A percentile compares a stretch with the other conserved stretches of the same genome.
These are phyloP conservation scores for Akebia trifoliata DNA, from an alignment of 164 flowering plant genomes.

Conservation along the genomic window DNA sequence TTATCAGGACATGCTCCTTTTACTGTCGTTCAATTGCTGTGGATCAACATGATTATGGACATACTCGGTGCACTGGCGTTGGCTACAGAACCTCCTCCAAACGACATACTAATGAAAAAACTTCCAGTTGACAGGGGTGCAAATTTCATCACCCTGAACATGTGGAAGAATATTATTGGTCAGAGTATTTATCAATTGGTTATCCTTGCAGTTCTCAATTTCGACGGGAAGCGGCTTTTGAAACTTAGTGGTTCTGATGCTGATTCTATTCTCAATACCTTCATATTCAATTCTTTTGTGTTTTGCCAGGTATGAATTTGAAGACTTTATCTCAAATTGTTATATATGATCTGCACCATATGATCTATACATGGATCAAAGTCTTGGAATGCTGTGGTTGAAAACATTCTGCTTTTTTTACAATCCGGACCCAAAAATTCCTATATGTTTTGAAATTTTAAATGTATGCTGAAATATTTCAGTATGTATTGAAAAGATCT, in stretches of 20 bases:
- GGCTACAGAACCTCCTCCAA: slow-evolving; percentile 89
- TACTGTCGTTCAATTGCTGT: slow-evolving; percentile 21
- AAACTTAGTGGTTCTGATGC: slow-evolving; percentile 40
- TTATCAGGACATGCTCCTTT: slow-evolving; percentile 48
- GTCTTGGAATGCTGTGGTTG: no score
- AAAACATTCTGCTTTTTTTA: no score
- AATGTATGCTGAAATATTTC: no score
- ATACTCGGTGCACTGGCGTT: slow-evolving; percentile 33
- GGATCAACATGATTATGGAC: slow-evolving; percentile 32
- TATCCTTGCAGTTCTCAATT: slow-evolving; percentile 38
- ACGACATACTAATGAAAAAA: slow-evolving; percentile 60
- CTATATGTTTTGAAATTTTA: no score
- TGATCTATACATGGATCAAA: no score
- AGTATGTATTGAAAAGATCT: no score
- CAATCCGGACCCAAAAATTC: no score
- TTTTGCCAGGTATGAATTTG: slow-evolving; percentile 63
- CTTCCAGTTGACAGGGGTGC: slow-evolving; percentile 60
- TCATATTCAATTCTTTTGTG: slow-evolving; percentile 67
- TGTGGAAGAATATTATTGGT: slow-evolving; percentile 80
- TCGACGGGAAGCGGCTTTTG: slow-evolving; percentile 41
- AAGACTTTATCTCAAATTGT: background rate
- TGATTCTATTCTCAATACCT: slow-evolving; percentile 34
- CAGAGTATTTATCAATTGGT: slow-evolving; percentile 57
- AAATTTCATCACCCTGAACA: slow-evolving; percentile 47
- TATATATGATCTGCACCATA: no score